Evolutionary conservation across 495 filamentous ascomycete species (phyloP), one percentile per base, ranked within the genome.

Genomic region (Daldinia concentrica): DNA sequence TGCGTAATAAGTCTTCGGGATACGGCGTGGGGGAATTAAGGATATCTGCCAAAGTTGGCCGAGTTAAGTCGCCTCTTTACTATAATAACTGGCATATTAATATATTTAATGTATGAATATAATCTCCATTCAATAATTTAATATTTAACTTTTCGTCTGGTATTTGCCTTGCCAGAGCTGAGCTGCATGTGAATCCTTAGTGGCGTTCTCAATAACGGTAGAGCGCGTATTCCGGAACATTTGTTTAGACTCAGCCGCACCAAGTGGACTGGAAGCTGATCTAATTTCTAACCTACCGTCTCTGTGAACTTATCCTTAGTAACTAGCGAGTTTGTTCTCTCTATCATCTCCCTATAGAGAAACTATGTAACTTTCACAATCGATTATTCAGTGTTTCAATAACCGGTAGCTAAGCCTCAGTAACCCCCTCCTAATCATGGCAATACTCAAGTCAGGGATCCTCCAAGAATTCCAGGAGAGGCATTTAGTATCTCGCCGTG

Each of bases 221-320:
- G 52, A 52, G 45, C 3, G 32, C 32, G 19, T 37, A 24, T 62
- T 62, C 60, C 45, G 45, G 45, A 54, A 62, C 4, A 19, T 62
- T 52, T 32, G 29, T 39, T 19, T 7, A 37, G 34, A 22, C 48
- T 62, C 60, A 62, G 60, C 60, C 60, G 32, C 60, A 62, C 45
- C 17, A 11, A 2, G 17, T 62, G 6, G 24, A 50, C 19, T 24
- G 11, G 17, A 24, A 58, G 32, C 55, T 39, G 7, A 24, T 11
- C 4, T 26, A n/a, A 34, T 15, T 14, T 26, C 9, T 39, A 36
- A 36, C 14, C 11, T 39, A 8, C 1, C 14, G 11, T 4, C 9
- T 24, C 14, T 29, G 26, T 29, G 26, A 54, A 11, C 26, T 7
- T 4, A 29, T 54, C 0, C 14, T 54, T 24, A 17, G 6, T 8